Base-by-base conservation (phyloP, 129 eudicot species). In the Lactuca saligna region DNA sequence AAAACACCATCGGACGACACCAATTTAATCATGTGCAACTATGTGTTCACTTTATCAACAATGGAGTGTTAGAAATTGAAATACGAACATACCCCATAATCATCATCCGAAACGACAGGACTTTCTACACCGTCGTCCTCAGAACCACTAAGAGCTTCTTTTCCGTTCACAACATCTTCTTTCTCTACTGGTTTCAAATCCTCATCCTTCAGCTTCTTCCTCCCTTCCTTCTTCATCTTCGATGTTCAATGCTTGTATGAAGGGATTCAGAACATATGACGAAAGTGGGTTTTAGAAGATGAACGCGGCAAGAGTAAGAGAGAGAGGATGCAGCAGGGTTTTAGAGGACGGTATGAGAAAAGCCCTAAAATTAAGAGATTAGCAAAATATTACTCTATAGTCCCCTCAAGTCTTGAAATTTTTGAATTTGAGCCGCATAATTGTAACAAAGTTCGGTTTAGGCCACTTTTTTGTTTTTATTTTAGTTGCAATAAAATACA, bases 21-120 rank as follows among this genome's bases (percentile, higher is more conserved):
- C 31, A 29, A 34, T 9, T 25, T 31, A 39, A 31, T 56, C 4
- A 12, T 4, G 33, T n/a, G 42, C 8, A 35, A 2, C 25, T 8
- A 32, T 4, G 9, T 37, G 38, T 2, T 14, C 39, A 44, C 44
- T 6, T 11, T 3, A 49, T 35, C 61, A 48, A 17, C 12, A 38
- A 38, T n/a, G 5, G 67, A 35, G 58, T 46, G 13, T 35, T 49
- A 20, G 7, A 50, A 75, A 37, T 6, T 17, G 4, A 3, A 38
- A 15, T 29, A 46, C 17, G 8, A 5, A 57, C 2, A 8, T 69
- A 82, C 86, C 80, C 65, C 82, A 0, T 73, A 72, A 37, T 60
- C 83, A 9, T 51, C 65, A 31, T 80, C 85, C 55, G 83, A 78
- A 68, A 66, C 86, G 44, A 81, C 80, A 9, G 86, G 83, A 14